A percentile compares a stretch with the other conserved stretches of the same genome.
Evolutionary conservation across 2,329 filamentous ascomycete species (phyloP).

Genomic region (Apiospora rasikravindrae): DNA sequence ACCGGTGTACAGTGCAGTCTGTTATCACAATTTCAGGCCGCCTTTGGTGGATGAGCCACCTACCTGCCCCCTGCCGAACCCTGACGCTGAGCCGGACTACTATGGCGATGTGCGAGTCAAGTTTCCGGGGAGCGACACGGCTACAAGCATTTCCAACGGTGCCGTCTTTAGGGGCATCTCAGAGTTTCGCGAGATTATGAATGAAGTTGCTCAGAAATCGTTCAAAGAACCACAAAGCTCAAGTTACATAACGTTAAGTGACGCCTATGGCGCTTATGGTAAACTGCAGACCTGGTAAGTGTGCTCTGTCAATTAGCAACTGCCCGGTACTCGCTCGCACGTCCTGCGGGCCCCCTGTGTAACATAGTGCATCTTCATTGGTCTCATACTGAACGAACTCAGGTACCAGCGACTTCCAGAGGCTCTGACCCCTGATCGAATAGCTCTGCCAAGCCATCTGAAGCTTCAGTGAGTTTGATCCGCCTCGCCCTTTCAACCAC

Average conservation of each 20-base stretch:
- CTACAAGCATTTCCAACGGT: constrained; percentile 34
- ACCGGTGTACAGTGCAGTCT: constrained; percentile 23
- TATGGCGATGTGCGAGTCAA: constrained; percentile 45
- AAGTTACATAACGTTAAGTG: constrained; percentile 26
- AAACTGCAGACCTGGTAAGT: constrained; percentile 37
- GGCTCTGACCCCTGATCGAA: constrained; percentile 34
- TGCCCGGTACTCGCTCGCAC: neutral
- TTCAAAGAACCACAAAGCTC: constrained; percentile 21
- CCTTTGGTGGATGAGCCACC: constrained; percentile 40
- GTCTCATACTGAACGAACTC: neutral
- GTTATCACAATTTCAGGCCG: constrained; percentile 32
- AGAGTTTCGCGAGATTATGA: constrained; percentile 41
- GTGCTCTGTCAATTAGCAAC: neutral
- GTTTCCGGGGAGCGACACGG: constrained; percentile 37
- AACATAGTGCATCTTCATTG: neutral
- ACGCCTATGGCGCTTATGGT: constrained; percentile 29
- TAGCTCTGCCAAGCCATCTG: constrained; percentile 42
- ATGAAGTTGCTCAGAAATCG: constrained; percentile 33
- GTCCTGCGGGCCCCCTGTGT: neutral
- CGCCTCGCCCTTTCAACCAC: too few species aligned
- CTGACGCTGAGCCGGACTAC: constrained; percentile 30
- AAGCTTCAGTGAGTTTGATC: constrained; percentile 41
- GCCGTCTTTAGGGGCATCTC: constrained; percentile 36
- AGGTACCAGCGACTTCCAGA: constrained; percentile 28
- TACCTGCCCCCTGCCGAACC: constrained; percentile 37